Evolutionary conservation across 2,329 filamentous ascomycete genomes (phyloP), one percentile per base, ranked within the genome.

Genomic region (Fusarium miscanthi): DNA sequence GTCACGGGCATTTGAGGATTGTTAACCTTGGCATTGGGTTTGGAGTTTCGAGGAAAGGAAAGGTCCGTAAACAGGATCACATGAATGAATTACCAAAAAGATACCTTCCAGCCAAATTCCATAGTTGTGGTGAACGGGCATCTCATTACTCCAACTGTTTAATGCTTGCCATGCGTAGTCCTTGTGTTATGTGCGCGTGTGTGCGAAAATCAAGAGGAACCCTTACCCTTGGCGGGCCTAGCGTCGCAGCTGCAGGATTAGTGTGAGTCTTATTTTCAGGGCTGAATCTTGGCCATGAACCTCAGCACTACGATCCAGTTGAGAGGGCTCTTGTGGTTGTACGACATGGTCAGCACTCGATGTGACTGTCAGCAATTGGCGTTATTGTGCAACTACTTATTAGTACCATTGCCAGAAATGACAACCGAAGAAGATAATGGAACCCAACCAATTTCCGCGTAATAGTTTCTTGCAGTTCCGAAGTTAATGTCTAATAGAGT

Each of bases 21-120:
- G 76, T 77, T 74, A 73, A 69, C 75, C 74, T 76, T 77, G 70
- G 77, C 77, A 78, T 80, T 81, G 80, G 80, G 77, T 82, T 78
- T 77, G 81, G 81, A 82, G 81, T 83, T 82, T 77, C 76, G 73
- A 73, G 78, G 78, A 78, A 81, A 76, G 76, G 77, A 74, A 78
- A 72, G 77, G 74, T 80, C 80, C 76, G 65, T 78, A 76, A 71
- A 75, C 73, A 78, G 77, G 80, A 77, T 78, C 74, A 76, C 73
- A 81, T 79, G 79, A 82, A 83, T 82, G 78, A 79, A 80, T 74
- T 73, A 74, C 74, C 72, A 72, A 75, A 80, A 78, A 77, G 76
- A 79, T 76, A 77, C 75, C 78, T 76, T 78, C 78, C 78, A 79
- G 74, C 75, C 75, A 74, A 74, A 76, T 72, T 72, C 75, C 74